Evolutionary conservation across 75 land plant genomes (phyloP).

Genomic region (Gnetum montanum): DNA sequence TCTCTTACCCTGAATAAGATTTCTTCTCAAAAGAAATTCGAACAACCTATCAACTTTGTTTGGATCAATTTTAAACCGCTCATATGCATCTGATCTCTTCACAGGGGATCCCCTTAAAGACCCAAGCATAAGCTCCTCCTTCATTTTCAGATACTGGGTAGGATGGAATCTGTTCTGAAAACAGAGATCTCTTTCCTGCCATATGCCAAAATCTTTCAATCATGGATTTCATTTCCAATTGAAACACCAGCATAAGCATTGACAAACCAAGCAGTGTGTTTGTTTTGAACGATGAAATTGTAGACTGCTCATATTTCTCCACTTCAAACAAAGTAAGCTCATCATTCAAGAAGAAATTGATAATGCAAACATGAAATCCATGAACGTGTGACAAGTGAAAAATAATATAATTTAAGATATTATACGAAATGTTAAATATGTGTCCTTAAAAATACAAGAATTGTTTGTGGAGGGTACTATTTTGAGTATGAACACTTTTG

Average conservation of each 20-base stretch:
- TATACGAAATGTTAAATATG: too few relatives aligned
- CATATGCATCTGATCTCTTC: constrained; percentile 54
- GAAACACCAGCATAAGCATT: not conserved
- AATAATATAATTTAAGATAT: too few relatives aligned
- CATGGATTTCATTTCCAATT: not conserved
- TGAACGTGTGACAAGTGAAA: too few relatives aligned
- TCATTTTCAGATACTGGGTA: constrained; percentile 68
- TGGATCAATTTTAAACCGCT: constrained; percentile 62
- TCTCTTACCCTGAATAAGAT: constrained; percentile 37
- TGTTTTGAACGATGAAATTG: too few relatives aligned
- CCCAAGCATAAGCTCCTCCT: constrained; percentile 52
- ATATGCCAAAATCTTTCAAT: not conserved
- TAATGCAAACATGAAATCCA: too few relatives aligned
- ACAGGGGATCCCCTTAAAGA: constrained; percentile 36
- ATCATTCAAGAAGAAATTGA: too few relatives aligned
- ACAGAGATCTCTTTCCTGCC: constrained; percentile 83
- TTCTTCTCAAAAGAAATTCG: constrained; percentile 64
- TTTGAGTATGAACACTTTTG: too few relatives aligned
- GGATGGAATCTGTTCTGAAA: constrained; percentile 66
- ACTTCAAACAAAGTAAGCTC: too few relatives aligned
- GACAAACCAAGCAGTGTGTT: too few relatives aligned
- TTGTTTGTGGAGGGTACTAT: too few relatives aligned
- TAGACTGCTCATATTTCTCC: too few relatives aligned
- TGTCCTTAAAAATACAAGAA: too few relatives aligned
- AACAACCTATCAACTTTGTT: constrained; percentile 75